Conservation (phyloP, 2,329 filamentous ascomycete genomes). For the Talaromyces sp. region DNA sequence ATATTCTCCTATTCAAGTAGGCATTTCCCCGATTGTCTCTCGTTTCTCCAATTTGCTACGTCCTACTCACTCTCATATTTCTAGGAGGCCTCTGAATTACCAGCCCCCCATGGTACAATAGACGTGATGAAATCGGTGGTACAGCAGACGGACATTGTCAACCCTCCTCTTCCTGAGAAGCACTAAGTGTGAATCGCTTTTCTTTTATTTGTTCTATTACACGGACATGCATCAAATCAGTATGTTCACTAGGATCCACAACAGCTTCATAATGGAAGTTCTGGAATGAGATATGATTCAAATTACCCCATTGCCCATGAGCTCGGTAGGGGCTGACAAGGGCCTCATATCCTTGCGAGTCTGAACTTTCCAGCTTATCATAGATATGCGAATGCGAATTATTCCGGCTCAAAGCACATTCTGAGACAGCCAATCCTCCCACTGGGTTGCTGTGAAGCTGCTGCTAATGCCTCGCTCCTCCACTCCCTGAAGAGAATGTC, state of each 20-base stretch:
- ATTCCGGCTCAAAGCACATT: conserved; percentile 56
- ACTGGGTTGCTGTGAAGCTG: conserved; percentile 76
- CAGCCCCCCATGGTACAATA: conserved; percentile 62
- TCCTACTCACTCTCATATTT: neutral
- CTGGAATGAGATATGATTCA: conserved; percentile 35
- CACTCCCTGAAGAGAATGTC: conserved; percentile 55
- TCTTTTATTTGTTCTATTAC: conserved; percentile 15
- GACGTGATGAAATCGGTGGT: conserved; percentile 16
- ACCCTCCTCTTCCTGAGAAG: conserved; percentile 6
- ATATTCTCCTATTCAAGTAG: conserved; percentile 98
- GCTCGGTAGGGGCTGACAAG: neutral
- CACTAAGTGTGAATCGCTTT: conserved; percentile 2
- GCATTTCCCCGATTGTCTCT: conserved; percentile 41
- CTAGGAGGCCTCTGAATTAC: conserved; percentile 80
- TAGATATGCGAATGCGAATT: neutral
- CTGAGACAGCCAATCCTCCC: conserved; percentile 78
- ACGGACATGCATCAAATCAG: conserved; percentile 18
- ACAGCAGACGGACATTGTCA: conserved; percentile 7
- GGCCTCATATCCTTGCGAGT: neutral
- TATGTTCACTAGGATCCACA: conserved; percentile 27
- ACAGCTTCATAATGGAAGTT: conserved; percentile 30
- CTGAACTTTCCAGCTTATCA: neutral
- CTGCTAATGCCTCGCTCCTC: conserved; percentile 78
- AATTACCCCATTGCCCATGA: conserved; percentile 13
- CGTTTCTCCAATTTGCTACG: neutral